Base-by-base conservation (phyloP, 2,329 filamentous ascomycete species). In the Bipolaris bicolor region DNA sequence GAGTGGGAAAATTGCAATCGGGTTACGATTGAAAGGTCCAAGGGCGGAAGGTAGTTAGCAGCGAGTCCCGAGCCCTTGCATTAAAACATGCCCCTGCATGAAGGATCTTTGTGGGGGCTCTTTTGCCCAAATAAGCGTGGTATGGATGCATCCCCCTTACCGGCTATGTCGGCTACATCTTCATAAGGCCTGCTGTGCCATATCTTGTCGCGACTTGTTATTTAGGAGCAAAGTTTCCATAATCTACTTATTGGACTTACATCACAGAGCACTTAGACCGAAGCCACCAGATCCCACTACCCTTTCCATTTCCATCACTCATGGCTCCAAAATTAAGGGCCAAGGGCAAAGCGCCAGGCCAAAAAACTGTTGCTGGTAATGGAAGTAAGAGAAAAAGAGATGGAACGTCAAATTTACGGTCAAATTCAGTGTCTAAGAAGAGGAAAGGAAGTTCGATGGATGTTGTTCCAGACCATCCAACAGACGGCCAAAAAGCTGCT, bases 311-410 rank as follows among this genome's bases (percentile, higher is more conserved):
- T 13, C 13, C 26, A 33, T 26, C 16, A 22, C 24, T 34, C 11
- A 50, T 50, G 37, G 48, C 48, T 34, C 48, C 7, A n/a, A 41
- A 22, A 6, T 6, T 22, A 11, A 50, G 13, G 22, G 7, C 24
- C 6, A 16, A 24, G 24, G 18, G 24, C 48, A 50, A 43, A 16
- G 26, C 37, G 20, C 16, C 24, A 41, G 36, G n/a, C 26, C 33
- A 16, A 16, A 22, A 43, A 20, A 5, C 1, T 41, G 16, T 41
- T 34, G 7, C 24, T 11, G 33, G 16, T 13, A 43, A 20, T 33
- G n/a, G 48, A 50, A 16, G 5, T 22, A 50, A 50, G 24, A 50
- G 48, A 11, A 50, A 41, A 50, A 29, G 48, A 50, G 24, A 22
- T 18, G 37, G 24, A 50, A 40, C 48, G 1, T 34, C 37, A 7